Conservation (phyloP, 352 stramenopile genomes). For the Phytophthora ohioensis region DNA sequence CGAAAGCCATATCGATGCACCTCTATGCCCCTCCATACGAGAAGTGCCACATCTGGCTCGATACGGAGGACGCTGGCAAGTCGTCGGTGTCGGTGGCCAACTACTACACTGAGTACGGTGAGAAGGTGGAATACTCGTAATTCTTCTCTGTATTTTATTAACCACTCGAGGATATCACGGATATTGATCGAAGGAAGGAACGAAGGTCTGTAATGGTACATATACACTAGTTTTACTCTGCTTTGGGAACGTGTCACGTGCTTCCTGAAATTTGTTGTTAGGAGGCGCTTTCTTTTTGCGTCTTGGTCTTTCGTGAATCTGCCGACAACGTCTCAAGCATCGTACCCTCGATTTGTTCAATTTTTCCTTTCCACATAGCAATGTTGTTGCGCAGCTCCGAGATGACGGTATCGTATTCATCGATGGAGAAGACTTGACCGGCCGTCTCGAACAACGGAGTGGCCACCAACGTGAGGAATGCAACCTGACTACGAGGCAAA, state of each 20-base stretch:
- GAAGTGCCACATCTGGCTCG: constrained; percentile 91
- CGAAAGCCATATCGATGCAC: constrained; percentile 93
- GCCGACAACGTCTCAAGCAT: constrained; percentile 42
- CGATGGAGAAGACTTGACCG: constrained; percentile 65
- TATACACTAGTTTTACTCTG: constrained; percentile 25
- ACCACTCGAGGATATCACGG: background rate
- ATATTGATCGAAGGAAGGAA: background rate
- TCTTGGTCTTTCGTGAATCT: constrained; percentile 36
- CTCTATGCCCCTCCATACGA: constrained; percentile 94
- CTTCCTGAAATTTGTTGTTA: background rate
- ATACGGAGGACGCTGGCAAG: constrained; percentile 66
- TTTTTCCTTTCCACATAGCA: constrained; percentile 56
- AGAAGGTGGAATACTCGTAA: constrained; percentile 52
- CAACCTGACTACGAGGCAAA: constrained; percentile 67
- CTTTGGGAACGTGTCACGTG: background rate
- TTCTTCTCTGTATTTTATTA: background rate
- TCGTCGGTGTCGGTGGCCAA: constrained; percentile 75
- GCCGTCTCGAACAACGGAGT: constrained; percentile 72
- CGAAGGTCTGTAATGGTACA: constrained; percentile 22
- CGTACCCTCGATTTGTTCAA: constrained; percentile 38
- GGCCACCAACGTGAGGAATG: constrained; percentile 71
- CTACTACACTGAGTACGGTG: constrained; percentile 87
- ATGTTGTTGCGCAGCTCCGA: constrained; percentile 63
- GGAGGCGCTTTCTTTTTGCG: constrained; percentile 6
- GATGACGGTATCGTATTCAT: constrained; percentile 66